phyloP scores from a whole-genome alignment of 495 filamentous ascomycete species.

The Aspergillus funiculosus region DNA sequence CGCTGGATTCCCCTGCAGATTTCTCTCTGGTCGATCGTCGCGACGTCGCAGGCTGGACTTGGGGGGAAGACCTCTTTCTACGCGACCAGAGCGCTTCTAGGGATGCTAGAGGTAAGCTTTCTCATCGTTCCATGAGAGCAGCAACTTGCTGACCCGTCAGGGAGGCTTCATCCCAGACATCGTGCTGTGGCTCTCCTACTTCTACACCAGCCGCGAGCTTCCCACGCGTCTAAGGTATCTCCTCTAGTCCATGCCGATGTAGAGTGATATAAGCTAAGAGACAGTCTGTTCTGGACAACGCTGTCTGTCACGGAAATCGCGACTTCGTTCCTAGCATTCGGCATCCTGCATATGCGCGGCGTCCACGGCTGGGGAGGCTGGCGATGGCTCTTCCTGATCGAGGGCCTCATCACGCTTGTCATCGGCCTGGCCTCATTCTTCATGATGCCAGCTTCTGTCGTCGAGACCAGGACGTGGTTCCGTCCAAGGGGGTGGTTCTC shows the following conservation, averaged over 20 bases:
- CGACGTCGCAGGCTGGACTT: constrained; percentile 55
- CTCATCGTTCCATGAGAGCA: too few relatives aligned
- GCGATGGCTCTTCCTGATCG: constrained; percentile 46
- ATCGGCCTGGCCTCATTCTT: constrained; percentile 51
- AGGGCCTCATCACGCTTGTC: constrained; percentile 48
- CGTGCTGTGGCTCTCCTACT: constrained; percentile 64
- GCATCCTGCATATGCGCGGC: constrained; percentile 38
- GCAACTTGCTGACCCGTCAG: too few relatives aligned
- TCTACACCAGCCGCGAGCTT: constrained; percentile 54
- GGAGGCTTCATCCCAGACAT: constrained; percentile 55
- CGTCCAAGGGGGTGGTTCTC: constrained; percentile 57
- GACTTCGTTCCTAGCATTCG: constrained; percentile 42
- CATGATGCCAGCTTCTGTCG: constrained; percentile 49
- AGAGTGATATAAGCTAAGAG: too few relatives aligned
- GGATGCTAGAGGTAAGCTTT: constrained; percentile 47
- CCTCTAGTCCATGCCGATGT: too few relatives aligned
- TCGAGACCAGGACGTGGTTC: constrained; percentile 51
- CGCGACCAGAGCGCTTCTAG: constrained; percentile 54
- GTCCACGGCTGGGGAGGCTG: constrained; percentile 30
- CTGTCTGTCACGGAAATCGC: constrained; percentile 45
- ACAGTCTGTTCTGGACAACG: constrained; percentile 57
- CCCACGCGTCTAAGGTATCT: constrained; percentile 27
- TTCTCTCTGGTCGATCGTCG: constrained; percentile 64
- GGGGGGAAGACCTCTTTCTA: constrained; percentile 56
- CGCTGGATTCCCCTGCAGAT: constrained; percentile 75